A percentile compares a stretch with the other conserved stretches of the same genome.
These are phyloP conservation scores for Trametes maxima DNA, from an alignment of 768 basidiomycete genomes.

Conservation along the genomic window DNA sequence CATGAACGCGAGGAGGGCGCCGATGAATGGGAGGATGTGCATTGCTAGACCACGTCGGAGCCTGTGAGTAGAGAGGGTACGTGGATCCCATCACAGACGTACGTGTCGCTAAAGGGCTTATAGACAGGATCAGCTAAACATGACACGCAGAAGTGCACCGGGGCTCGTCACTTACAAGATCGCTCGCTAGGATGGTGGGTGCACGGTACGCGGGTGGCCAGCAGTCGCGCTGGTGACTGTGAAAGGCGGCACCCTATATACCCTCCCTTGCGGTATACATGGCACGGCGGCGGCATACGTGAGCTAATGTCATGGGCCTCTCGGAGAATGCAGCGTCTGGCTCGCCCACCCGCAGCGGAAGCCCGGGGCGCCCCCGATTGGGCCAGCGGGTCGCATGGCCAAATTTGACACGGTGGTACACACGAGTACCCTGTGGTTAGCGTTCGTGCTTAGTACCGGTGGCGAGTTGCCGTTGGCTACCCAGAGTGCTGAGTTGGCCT, in stretches of 20 bases:
- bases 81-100: too few relatives aligned
- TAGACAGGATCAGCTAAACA: too few relatives aligned
- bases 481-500: too few relatives aligned
- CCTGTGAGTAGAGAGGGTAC: too few relatives aligned
- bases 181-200: too few relatives aligned
- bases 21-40: not conserved
- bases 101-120: too few relatives aligned
- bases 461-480: too few relatives aligned
- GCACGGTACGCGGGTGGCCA: too few relatives aligned
- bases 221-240: too few relatives aligned
- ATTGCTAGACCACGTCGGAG: not conserved
- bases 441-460: not conserved
- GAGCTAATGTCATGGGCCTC: constrained; percentile 5
- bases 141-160: too few relatives aligned
- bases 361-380: not conserved
- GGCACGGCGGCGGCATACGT: not conserved
- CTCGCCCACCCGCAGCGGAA: not conserved
- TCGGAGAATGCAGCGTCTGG: constrained; percentile 4
- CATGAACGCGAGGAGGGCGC: not conserved
- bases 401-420: not conserved
- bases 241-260: not conserved
- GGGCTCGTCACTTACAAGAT: too few relatives aligned
- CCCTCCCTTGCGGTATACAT: not conserved
- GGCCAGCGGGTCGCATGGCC: not conserved
- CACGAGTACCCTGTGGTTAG: not conserved